Evolutionary conservation across 1,284 basidiomycete species (phyloP).

Genomic region (Mycena sp.): DNA sequence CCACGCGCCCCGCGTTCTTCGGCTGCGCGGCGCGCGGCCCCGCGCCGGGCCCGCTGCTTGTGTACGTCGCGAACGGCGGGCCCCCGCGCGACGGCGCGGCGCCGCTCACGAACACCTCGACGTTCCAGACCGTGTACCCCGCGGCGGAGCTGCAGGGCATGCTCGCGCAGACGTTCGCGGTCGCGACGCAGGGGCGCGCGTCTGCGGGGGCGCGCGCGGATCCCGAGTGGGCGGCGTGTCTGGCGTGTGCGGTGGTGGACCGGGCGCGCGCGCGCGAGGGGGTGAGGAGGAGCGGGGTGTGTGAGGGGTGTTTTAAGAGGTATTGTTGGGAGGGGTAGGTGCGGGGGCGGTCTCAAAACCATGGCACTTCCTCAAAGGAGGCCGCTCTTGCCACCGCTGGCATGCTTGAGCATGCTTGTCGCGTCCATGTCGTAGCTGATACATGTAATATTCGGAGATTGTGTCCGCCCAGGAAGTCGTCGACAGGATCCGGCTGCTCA

Average conservation of each 20-base stretch:
- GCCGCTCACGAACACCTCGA: conserved; percentile 53
- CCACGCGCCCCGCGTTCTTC: conserved; percentile 54
- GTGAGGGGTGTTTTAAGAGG: conserved; percentile 47
- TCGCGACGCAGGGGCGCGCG: conserved; percentile 52
- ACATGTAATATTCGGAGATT: too few species aligned
- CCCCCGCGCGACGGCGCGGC: conserved; percentile 49
- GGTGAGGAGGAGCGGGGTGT: conserved; percentile 47
- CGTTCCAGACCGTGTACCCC: conserved; percentile 44
- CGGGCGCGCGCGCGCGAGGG: conserved; percentile 44
- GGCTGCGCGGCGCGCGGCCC: conserved; percentile 44
- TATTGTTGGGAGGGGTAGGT: conserved; percentile 49
- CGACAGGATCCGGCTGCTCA: too few species aligned
- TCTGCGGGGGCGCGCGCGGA: conserved; percentile 39
- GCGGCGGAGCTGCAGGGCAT: conserved; percentile 47
- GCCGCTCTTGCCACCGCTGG: too few species aligned
- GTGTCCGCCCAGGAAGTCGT: too few species aligned
- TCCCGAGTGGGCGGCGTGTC: conserved; percentile 52
- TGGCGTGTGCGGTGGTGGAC: conserved; percentile 56
- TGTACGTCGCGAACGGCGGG: conserved; percentile 54
- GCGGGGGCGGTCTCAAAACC: too few species aligned
- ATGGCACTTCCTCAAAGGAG: too few species aligned
- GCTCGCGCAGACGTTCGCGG: conserved; percentile 50
- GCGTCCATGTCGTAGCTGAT: too few species aligned
- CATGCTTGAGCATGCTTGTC: too few species aligned
- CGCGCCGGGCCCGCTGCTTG: conserved; percentile 43